Evolutionary conservation across 495 filamentous ascomycete species (phyloP), one percentile per base, ranked within the genome.

Genomic region (Penicillium mononematosum): DNA sequence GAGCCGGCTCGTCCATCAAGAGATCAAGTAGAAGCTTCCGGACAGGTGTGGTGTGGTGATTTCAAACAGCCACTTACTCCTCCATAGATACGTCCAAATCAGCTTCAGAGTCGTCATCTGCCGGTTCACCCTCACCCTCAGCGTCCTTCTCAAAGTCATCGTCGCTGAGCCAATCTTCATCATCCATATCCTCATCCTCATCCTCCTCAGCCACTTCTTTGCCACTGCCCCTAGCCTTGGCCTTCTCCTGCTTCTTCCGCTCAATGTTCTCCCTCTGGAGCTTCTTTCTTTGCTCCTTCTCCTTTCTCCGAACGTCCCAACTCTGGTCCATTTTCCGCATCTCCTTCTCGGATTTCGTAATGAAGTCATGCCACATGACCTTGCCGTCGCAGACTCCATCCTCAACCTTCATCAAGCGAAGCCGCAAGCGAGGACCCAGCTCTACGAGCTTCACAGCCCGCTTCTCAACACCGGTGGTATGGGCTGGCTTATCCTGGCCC

Each of bases 321-420:
- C 81, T 81, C 75, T 85, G 76, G 62, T 98, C 91, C 63, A 96
- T 70, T 51, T 84, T 81, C 67, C 83, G 83, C 43, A 90, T 74
- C 67, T 98, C 94, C 38, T 83, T 77, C 60, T 83, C 84, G 2
- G 86, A 85, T 79, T 98, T 99, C 63, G 82, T 81, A 53, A 96
- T 81, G 64, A 87, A 94, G 65, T 96, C 91, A 73, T 99, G 95
- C 94, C 95, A 98, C 88, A 99, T 89, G 34, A 96, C 82, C 73
- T 90, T 92, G 39, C 94, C 94, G 32, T 84, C 82, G 65, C 92
- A 97, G 12, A 98, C 70, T 16, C 92, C 95, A 59, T 98, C 95
- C 69, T 99, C 94, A 11, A 99, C 92, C 74, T 99, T 98, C 50
- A 88, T 87, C 82, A 99, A 81, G 42, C 93, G 83, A 32, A 99